These are phyloP conservation scores for Aspergillus sp. DNA, from an alignment of 2,329 filamentous ascomycete species.

Conservation along the genomic window DNA sequence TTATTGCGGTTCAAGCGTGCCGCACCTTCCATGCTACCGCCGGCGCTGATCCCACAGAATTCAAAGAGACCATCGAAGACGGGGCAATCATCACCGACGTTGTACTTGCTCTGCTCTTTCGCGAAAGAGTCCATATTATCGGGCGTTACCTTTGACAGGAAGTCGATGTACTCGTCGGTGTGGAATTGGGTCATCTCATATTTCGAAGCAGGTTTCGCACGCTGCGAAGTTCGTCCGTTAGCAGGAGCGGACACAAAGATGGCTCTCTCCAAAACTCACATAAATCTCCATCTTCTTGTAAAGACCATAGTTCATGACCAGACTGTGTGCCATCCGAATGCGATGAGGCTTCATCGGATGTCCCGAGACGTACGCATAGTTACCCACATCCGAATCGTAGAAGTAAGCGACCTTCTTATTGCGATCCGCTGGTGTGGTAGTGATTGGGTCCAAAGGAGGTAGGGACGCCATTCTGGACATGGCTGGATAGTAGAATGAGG, in stretches of 20 bases:
- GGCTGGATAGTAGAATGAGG: conserved; percentile 5
- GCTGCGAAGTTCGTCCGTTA: conserved; percentile 48
- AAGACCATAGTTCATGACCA: conserved; percentile 72
- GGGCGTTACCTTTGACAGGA: conserved; percentile 82
- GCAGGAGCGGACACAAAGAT: not conserved
- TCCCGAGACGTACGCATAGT: conserved; percentile 89
- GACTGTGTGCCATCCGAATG: conserved; percentile 64
- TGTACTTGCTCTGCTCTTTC: conserved; percentile 82
- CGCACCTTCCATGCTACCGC: conserved; percentile 69
- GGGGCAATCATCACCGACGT: conserved; percentile 64
- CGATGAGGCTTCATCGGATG: conserved; percentile 68
- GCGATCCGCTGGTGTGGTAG: conserved; percentile 50
- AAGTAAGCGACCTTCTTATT: conserved; percentile 94
- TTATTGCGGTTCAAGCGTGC: conserved; percentile 67
- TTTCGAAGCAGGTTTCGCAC: conserved; percentile 73
- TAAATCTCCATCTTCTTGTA: conserved; percentile 74
- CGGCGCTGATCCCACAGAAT: conserved; percentile 69
- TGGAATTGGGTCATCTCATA: conserved; percentile 74
- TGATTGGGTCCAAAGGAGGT: conserved; percentile 55
- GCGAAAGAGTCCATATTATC: conserved; percentile 96
- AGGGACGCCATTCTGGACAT: conserved; percentile 49
- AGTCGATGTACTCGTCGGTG: conserved; percentile 72
- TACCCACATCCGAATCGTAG: conserved; percentile 97
- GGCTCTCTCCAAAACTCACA: conserved; percentile 39
- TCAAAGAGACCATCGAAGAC: conserved; percentile 71